Conservation (phyloP, 441 rosid species). For the Macaranga tanarius region DNA sequence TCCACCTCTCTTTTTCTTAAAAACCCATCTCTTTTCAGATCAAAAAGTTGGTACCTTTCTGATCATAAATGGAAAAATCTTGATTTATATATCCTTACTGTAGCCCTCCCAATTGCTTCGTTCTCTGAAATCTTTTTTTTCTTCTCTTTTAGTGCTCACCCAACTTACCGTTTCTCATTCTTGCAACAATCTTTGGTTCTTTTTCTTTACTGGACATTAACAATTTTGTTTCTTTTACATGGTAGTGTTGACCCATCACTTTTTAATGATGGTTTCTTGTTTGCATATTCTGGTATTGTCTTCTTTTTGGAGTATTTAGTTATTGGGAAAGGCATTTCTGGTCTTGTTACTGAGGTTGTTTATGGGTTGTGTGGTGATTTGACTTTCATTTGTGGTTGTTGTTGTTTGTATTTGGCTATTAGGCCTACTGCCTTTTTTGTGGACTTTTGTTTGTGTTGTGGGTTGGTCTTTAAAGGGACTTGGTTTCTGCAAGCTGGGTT, state of each 20-base stretch:
- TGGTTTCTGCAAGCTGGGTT: constrained; percentile 60
- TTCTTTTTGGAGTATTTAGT: constrained; percentile 45
- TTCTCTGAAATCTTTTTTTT: constrained; percentile 50
- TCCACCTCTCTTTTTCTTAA: constrained; percentile 50
- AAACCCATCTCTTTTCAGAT: constrained; percentile 50
- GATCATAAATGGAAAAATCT: constrained; percentile 44
- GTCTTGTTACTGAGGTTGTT: constrained; percentile 34
- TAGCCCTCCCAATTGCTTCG: constrained; percentile 58
- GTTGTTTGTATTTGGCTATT: constrained; percentile 51
- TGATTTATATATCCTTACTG: constrained; percentile 46
- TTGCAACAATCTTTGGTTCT: constrained; percentile 40
- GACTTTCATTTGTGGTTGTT: constrained; percentile 45
- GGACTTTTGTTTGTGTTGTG: constrained; percentile 47
- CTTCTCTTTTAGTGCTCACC: constrained; percentile 40
- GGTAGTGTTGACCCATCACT: constrained; percentile 30
- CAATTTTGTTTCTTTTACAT: constrained; percentile 35
- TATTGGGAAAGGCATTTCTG: constrained; percentile 44
- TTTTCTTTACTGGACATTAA: constrained; percentile 46
- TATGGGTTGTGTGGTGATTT: constrained; percentile 42
- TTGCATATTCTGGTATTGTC: constrained; percentile 32
- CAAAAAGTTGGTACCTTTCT: constrained; percentile 54
- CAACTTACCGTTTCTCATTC: constrained; percentile 53
- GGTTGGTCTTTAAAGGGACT: constrained; percentile 52
- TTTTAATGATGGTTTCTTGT: constrained; percentile 37
- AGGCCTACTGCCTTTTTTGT: constrained; percentile 49